Percentiles rank a stretch among this genome's conserved stretches.
Conservation (phyloP, 192 early-diverging fungal species). For the Diversispora eburnea region DNA sequence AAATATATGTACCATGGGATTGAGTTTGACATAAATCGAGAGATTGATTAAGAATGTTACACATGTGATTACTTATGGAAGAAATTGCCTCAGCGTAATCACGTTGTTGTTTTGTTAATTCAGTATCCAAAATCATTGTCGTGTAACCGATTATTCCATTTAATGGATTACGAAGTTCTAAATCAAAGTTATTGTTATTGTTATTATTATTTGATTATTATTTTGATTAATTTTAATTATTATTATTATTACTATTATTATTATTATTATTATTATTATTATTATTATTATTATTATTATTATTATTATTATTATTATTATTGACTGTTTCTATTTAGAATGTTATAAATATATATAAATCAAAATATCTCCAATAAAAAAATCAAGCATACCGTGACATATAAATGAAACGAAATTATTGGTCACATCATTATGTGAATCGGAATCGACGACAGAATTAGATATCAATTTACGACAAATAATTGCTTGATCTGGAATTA, state of each 20-base stretch:
- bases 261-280: no score
- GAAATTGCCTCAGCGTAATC: not conserved
- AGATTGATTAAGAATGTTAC: slow-evolving; percentile 6
- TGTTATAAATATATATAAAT: not conserved
- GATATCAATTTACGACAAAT: not conserved
- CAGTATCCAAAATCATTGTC: not conserved
- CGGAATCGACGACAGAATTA: not conserved
- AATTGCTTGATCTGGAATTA: not conserved
- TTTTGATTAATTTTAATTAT: no score
- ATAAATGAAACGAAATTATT: not conserved
- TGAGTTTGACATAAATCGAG: slow-evolving; percentile 8
- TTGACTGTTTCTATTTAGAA: no score
- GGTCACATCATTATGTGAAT: not conserved
- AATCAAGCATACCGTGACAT: not conserved
- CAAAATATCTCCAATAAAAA: not conserved
- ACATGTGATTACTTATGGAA: slow-evolving; percentile 2
- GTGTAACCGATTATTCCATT: slow-evolving; percentile 4
- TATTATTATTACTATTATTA: no score
- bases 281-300: no score
- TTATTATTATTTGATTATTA: no score
- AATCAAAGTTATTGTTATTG: not conserved
- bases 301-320: no score
- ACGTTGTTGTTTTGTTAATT: not conserved
- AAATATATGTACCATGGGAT: not conserved
- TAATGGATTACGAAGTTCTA: slow-evolving; percentile 14